A percentile compares a stretch with the other conserved stretches of the same genome.
These are phyloP conservation scores for Litchi chinensis DNA, from an alignment of 345 rosid species.

Conservation along the genomic window DNA sequence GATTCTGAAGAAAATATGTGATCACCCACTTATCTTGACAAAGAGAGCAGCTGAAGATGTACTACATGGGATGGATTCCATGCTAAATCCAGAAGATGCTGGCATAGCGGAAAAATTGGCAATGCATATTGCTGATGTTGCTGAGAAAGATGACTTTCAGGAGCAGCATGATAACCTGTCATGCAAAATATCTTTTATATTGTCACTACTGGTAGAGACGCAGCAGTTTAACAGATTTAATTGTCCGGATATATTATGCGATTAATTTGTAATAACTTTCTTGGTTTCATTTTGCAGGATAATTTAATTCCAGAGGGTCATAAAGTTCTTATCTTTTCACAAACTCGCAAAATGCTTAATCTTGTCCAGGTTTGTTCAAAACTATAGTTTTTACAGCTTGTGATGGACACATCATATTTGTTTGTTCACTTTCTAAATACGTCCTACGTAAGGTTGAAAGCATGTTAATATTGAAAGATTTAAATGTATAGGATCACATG, in stretches of 20 bases:
- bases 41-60: slow-evolving; percentile 90
- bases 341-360: slow-evolving; percentile 96
- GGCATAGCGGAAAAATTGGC: slow-evolving; percentile 88
- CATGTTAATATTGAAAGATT: background rate
- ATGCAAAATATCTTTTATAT: slow-evolving; percentile 87
- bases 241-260: slow-evolving; percentile 10
- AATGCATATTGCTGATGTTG: slow-evolving; percentile 79
- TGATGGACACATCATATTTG: slow-evolving; percentile 9
- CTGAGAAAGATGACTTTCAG: slow-evolving; percentile 72
- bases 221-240: slow-evolving; percentile 14
- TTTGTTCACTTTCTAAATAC: slow-evolving; percentile 1
- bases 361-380: slow-evolving; percentile 77
- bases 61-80: slow-evolving; percentile 88
- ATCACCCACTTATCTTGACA: slow-evolving; percentile 75
- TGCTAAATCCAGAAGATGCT: slow-evolving; percentile 71
- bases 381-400: slow-evolving; percentile 20
- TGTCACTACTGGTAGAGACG: slow-evolving; percentile 74
- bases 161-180: slow-evolving; percentile 79
- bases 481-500: background rate
- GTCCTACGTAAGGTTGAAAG: background rate
- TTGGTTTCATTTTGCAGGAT: slow-evolving; percentile 46
- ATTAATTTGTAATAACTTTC: slow-evolving; percentile 21
- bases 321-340: slow-evolving; percentile 91
- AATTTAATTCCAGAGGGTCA: slow-evolving; percentile 90
- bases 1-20: slow-evolving; percentile 96